Percentiles rank a stretch among this genome's conserved stretches.
Evolutionary conservation across 345 rosid species (phyloP).

Genomic region (Brassica juncea): DNA sequence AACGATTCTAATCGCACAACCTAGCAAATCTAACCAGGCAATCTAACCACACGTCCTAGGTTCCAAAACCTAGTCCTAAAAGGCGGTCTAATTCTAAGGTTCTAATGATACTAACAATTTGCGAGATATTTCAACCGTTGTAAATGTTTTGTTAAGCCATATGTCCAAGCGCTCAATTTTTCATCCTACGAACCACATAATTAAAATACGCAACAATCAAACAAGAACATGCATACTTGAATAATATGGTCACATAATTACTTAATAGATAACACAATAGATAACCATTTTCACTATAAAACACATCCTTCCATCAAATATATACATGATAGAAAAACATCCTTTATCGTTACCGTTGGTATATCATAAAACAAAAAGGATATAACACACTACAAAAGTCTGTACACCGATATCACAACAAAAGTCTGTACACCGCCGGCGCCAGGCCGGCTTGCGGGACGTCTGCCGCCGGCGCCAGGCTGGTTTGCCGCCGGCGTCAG

Average conservation of each 20-base stretch:
- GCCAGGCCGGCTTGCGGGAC: too few relatives aligned
- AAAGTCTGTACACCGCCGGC: too few relatives aligned
- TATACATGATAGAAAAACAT: too few relatives aligned
- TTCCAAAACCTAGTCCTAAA: neutral
- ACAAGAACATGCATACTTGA: neutral
- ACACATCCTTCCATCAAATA: neutral
- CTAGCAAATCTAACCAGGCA: neutral
- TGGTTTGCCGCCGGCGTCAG: too few relatives aligned
- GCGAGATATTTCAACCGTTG: neutral
- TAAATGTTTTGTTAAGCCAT: neutral
- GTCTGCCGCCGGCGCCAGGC: too few relatives aligned
- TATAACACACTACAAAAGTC: too few relatives aligned
- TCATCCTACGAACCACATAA: too few relatives aligned
- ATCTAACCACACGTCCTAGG: neutral
- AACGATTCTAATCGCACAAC: too few relatives aligned
- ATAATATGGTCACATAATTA: neutral
- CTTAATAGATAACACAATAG: neutral
- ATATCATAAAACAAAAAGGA: too few relatives aligned
- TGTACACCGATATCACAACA: too few relatives aligned
- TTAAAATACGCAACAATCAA: too few relatives aligned
- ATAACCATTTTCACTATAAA: neutral
- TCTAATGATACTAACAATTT: neutral
- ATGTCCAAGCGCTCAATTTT: neutral
- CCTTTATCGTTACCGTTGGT: too few relatives aligned
- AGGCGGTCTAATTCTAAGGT: neutral